Evolutionary conservation across 2,329 filamentous ascomycete species (phyloP).

Genomic region (Cladosporium sp.): DNA sequence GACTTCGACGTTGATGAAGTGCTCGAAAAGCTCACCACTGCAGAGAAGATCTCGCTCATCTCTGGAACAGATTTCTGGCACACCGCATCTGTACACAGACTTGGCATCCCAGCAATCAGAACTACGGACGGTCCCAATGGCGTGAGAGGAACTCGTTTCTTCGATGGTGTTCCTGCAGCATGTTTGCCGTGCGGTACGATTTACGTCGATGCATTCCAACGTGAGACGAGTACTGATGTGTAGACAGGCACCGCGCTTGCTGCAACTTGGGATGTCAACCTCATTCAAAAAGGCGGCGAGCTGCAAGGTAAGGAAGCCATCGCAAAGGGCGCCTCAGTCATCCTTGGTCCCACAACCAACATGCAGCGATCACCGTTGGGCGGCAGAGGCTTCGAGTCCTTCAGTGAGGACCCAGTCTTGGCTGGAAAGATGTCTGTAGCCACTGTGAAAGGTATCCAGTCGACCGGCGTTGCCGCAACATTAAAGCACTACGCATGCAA

Average conservation of each 20-base stretch:
- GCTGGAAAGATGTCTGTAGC: conserved; percentile 67
- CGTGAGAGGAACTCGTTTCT: conserved; percentile 64
- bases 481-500: conserved; percentile 77
- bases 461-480: conserved; percentile 68
- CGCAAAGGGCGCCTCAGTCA: conserved; percentile 27
- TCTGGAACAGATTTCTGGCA: conserved; percentile 63
- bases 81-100: conserved; percentile 56
- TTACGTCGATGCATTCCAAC: neutral
- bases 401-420: conserved; percentile 75
- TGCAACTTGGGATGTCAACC: conserved; percentile 26
- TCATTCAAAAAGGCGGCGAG: conserved; percentile 24
- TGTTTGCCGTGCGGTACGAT: conserved; percentile 66
- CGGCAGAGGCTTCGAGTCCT: conserved; percentile 83
- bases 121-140: conserved; percentile 68
- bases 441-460: conserved; percentile 61
- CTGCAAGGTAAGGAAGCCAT: conserved; percentile 26
- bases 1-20: conserved; percentile 30
- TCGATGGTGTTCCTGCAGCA: conserved; percentile 61
- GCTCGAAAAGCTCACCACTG: conserved; percentile 25
- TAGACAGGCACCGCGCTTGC: conserved; percentile 20
- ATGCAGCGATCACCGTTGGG: conserved; percentile 41
- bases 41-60: conserved; percentile 30
- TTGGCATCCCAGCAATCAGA: conserved; percentile 61
- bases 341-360: conserved; percentile 27
- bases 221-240: neutral